phyloP scores from a whole-genome alignment of 176 grass and related monocot species.

The Oropetium thomaeum region DNA sequence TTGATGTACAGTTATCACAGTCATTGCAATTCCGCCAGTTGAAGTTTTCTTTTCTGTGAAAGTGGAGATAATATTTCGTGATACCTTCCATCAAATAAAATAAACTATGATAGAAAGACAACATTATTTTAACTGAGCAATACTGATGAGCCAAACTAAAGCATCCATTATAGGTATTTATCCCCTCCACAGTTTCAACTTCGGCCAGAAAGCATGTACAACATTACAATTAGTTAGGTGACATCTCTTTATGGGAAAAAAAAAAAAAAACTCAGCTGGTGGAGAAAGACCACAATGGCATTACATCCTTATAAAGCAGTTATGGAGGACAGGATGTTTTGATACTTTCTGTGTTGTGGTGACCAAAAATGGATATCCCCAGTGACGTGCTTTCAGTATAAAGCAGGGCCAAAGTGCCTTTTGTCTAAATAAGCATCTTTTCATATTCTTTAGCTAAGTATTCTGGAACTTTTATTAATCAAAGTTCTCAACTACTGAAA shows the following conservation, averaged over 20 bases:
- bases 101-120: conserved; percentile 9
- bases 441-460: not conserved
- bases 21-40: conserved; percentile 11
- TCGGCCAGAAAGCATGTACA: not conserved
- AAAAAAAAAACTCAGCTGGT: too few species aligned
- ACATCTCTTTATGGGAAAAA: too few species aligned
- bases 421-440: too few species aligned
- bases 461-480: not conserved
- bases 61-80: conserved; percentile 18
- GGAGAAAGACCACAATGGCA: too few species aligned
- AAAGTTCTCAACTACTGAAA: not conserved
- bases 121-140: conserved; percentile 12
- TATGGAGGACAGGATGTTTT: too few species aligned
- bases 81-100: conserved; percentile 8
- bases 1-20: conserved; percentile 71
- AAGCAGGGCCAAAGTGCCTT: too few species aligned
- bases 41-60: not conserved
- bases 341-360: too few species aligned
- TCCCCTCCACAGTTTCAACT: not conserved
- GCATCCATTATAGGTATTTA: not conserved
- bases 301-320: too few species aligned
- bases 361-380: too few species aligned
- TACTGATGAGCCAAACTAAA: not conserved
- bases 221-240: not conserved
- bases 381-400: too few species aligned